Evolutionary conservation across 371 early-diverging fungal species (phyloP).

Genomic region (Lichtheimia hyalospora): DNA sequence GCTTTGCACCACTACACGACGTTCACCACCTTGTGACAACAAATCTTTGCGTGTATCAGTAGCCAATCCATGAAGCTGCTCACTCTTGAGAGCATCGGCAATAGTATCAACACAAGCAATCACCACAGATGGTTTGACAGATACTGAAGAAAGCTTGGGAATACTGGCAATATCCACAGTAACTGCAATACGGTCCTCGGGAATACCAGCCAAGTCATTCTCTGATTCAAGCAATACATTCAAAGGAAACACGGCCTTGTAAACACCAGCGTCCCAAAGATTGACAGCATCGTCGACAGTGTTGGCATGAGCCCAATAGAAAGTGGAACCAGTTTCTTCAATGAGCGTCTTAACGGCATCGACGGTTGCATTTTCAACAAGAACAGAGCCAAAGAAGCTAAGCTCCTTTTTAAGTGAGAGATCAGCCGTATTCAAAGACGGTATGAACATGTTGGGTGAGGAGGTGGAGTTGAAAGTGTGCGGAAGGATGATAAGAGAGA

Average conservation of each 20-base stretch:
- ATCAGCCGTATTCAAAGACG: constrained; percentile 43
- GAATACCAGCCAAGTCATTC: constrained; percentile 28
- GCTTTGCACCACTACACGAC: constrained; percentile 38
- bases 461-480: no score
- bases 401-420: constrained; percentile 27
- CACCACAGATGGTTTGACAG: constrained; percentile 2
- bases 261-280: constrained; percentile 62
- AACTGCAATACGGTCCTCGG: constrained; percentile 50
- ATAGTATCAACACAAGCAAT: background rate
- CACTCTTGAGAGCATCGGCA: constrained; percentile 8
- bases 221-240: constrained; percentile 25
- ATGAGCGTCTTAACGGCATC: constrained; percentile 38
- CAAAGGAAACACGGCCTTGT: constrained; percentile 55
- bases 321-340: constrained; percentile 42
- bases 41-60: constrained; percentile 19
- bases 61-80: constrained; percentile 20
- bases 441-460: constrained; percentile 47
- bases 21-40: constrained; percentile 43
- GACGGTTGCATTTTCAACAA: constrained; percentile 38
- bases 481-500: background rate
- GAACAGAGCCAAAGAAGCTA: constrained; percentile 27
- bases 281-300: constrained; percentile 52
- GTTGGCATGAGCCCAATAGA: constrained; percentile 54
- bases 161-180: constrained; percentile 3
- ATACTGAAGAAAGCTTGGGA: background rate